Evolutionary conservation across 768 basidiomycete genomes (phyloP), one percentile per base, ranked within the genome.

Genomic region (Dictyophora rubrovolvata): DNA sequence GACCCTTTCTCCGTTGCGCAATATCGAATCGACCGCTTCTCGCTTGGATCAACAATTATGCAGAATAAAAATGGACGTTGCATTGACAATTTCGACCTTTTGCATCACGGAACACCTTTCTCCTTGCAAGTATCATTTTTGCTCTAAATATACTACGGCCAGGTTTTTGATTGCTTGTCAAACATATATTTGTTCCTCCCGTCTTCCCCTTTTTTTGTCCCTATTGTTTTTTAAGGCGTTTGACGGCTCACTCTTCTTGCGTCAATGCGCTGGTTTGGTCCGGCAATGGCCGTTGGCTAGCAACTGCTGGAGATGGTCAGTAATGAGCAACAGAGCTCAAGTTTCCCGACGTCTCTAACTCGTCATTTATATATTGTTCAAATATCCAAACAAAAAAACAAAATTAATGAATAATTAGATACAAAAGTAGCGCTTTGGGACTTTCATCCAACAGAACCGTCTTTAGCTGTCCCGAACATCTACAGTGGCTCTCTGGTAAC

Each of bases 231-330:
- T 61, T 52, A 59, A 75, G 74, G 61, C 69, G 65, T 63, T 62
- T 76, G 21, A 61, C 59, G 22, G 77, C 72, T 4, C 85, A 86
- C 66, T 73, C 69, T 35, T 84, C 84, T 10, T 87, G 85, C 67
- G 78, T 87, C 48, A 87, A 87, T 65, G 77, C 77, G 11, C 75
- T 87, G 17, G 67, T 75, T 0, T 85, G 85, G 1, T 77, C 77
- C n/a, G 69, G 75, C 8, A 77, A 79, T 34, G 84, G 82, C 1
- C 74, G 79, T 57, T 85, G 82, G 71, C 67, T 87, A 46, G 84
- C 83, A 2, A 85, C 81, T 64, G 86, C 83, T 28, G 85, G 86
- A 35, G 85, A 87, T 68, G 84, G 84, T 85, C 69, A 61, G 78
- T 66, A 23, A 22, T 54, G 46, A 22, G 36, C 49, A 56, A 46